Percentiles rank a stretch among this genome's conserved stretches.
These are phyloP conservation scores for Botrytis galanthina DNA, from an alignment of 2,329 filamentous ascomycete genomes.

Conservation along the genomic window DNA sequence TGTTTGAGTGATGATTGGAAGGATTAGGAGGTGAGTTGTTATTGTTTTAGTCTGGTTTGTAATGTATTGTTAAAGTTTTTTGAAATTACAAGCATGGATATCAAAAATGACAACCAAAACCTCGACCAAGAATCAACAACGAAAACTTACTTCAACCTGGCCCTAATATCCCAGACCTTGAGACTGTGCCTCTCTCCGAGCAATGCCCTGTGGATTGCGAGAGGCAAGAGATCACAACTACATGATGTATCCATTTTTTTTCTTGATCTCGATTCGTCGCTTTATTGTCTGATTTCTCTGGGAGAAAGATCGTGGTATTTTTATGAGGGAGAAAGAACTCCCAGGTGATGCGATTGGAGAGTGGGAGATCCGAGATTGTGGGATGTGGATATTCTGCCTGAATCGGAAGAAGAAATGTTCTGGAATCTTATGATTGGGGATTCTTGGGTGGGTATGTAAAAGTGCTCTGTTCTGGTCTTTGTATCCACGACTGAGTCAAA, in stretches of 20 bases:
- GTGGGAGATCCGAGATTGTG: neutral
- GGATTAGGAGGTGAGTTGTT: too few species aligned
- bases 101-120: neutral
- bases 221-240: neutral
- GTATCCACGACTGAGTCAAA: neutral
- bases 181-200: fast-evolving
- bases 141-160: neutral
- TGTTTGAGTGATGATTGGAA: too few species aligned
- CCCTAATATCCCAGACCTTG: neutral
- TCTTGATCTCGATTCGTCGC: neutral
- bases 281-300: neutral
- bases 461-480: neutral
- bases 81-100: fast-evolving
- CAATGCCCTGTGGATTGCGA: fast-evolving
- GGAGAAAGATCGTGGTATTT: fast-evolving
- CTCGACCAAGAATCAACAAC: neutral
- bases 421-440: neutral
- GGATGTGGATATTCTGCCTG: neutral
- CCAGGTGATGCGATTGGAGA: fast-evolving
- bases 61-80: too few species aligned
- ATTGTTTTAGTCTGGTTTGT: too few species aligned
- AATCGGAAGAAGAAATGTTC: too few species aligned
- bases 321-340: fast-evolving
- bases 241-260: too few species aligned
- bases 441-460: neutral